Conservation (phyloP, 208 protist species). For the Giardia muris region DNA sequence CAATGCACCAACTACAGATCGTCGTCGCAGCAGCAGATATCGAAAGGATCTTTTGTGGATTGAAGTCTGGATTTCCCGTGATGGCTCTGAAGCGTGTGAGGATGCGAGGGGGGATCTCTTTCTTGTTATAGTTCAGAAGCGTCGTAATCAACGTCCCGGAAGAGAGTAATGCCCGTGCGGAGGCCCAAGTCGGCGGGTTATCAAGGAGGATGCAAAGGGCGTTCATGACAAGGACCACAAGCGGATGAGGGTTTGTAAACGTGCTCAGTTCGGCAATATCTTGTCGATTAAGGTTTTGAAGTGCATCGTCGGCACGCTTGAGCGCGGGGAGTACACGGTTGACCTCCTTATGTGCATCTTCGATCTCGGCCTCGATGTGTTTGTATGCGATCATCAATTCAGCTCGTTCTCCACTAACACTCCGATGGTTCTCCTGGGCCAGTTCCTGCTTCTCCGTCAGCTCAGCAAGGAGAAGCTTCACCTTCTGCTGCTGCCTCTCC, state of each 20-base stretch:
- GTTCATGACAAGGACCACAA: conserved; percentile 14
- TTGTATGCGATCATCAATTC: neutral
- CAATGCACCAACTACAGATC: neutral
- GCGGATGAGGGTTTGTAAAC: conserved; percentile 20
- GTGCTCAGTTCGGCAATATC: conserved; percentile 4
- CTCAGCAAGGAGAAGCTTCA: neutral
- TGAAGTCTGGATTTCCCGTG: neutral
- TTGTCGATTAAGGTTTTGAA: neutral
- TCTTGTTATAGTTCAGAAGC: neutral
- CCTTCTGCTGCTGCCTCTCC: neutral
- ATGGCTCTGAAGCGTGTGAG: neutral
- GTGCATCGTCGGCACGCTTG: neutral
- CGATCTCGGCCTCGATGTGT: neutral
- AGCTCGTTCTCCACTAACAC: neutral
- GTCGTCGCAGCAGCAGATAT: neutral
- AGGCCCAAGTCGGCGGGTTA: neutral
- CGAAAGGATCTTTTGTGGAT: neutral
- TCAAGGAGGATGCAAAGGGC: neutral
- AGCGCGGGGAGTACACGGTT: neutral
- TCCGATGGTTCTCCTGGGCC: neutral
- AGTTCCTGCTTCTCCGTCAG: neutral
- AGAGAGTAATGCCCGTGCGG: neutral
- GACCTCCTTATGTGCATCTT: neutral
- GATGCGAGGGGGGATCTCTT: neutral
- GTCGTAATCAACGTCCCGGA: neutral